phyloP scores from a whole-genome alignment of 2,329 filamentous ascomycete genomes.

The Biscogniauxia sp. region DNA sequence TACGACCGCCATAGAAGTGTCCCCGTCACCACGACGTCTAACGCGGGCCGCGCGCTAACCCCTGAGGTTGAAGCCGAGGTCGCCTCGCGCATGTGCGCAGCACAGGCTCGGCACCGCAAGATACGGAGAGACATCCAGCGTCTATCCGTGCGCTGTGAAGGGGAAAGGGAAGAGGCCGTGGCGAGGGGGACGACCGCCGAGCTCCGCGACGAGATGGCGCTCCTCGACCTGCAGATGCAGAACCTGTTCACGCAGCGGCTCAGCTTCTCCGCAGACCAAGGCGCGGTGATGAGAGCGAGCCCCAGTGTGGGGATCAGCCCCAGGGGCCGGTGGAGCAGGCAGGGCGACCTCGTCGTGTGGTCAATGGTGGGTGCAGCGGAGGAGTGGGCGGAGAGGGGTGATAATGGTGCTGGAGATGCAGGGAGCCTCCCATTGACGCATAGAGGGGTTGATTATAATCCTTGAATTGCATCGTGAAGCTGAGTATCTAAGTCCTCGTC shows the following conservation, averaged over 20 bases:
- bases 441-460: slow-evolving; percentile 5
- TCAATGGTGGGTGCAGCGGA: not conserved
- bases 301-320: too few relatives aligned
- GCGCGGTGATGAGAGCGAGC: not conserved
- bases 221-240: not conserved
- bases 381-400: not conserved
- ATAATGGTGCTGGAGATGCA: not conserved
- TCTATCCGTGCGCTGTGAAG: too few relatives aligned
- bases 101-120: not conserved
- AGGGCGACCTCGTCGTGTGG: slow-evolving; percentile 2
- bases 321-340: not conserved
- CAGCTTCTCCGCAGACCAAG: not conserved
- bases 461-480: not conserved
- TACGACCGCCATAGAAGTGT: slow-evolving; percentile 6
- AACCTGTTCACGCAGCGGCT: slow-evolving; percentile 2
- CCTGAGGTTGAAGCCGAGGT: not conserved
- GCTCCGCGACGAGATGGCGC: not conserved
- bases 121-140: not conserved
- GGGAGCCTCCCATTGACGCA: not conserved
- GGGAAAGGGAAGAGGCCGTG: not conserved
- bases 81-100: not conserved
- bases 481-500: not conserved
- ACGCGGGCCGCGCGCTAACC: not conserved
- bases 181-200: not conserved
- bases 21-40: not conserved